phyloP scores from a whole-genome alignment of 192 early-diverging fungal genomes.

The Helicostylum pulchrum region DNA sequence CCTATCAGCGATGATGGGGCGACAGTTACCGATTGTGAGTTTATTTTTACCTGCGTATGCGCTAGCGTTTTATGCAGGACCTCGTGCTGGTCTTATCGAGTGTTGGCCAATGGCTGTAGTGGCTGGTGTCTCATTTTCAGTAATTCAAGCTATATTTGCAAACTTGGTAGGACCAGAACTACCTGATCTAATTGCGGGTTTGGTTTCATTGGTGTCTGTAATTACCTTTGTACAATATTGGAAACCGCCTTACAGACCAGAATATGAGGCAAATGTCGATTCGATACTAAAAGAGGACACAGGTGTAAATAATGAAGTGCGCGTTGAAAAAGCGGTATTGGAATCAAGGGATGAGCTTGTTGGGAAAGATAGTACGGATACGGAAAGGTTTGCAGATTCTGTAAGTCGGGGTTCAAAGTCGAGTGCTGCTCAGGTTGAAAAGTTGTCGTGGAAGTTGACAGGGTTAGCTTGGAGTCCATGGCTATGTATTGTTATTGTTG shows the following conservation, averaged over 20 bases:
- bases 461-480: constrained; percentile 30
- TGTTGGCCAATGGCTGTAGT: constrained; percentile 32
- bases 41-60: constrained; percentile 37
- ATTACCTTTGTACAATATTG: constrained; percentile 36
- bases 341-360: too few relatives aligned
- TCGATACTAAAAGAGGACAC: not conserved
- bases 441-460: constrained; percentile 20
- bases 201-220: constrained; percentile 28
- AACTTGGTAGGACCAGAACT: constrained; percentile 40
- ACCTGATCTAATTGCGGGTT: constrained; percentile 35
- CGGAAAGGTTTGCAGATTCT: too few relatives aligned
- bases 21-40: constrained; percentile 29
- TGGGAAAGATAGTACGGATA: too few relatives aligned
- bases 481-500: constrained; percentile 32
- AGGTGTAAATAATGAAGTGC: too few relatives aligned
- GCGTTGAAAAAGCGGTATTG: too few relatives aligned
- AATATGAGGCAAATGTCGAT: constrained; percentile 23
- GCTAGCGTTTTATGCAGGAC: constrained; percentile 31
- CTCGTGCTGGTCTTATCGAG: constrained; percentile 24
- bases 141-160: constrained; percentile 33
- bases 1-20: constrained; percentile 31
- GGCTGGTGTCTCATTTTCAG: constrained; percentile 31
- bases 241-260: constrained; percentile 31
- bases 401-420: too few relatives aligned
- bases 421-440: not conserved